Percentiles rank a stretch among this genome's conserved stretches.
Conservation (phyloP, 495 filamentous ascomycete species). For the Apodospora peruviana region DNA sequence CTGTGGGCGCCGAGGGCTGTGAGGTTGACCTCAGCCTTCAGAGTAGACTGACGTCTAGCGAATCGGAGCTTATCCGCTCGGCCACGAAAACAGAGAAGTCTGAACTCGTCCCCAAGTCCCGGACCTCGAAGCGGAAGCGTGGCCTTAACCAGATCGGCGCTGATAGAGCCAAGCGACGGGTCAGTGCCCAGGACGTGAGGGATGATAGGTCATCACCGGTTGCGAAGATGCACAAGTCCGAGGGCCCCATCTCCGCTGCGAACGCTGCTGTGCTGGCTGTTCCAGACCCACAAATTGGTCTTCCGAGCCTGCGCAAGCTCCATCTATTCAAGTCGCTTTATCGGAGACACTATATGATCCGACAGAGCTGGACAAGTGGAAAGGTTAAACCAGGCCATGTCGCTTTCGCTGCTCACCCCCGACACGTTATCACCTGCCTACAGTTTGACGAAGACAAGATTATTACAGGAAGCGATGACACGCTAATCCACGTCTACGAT, state of each 20-base stretch:
- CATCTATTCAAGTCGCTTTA: slow-evolving; percentile 97
- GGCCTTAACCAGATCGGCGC: slow-evolving; percentile 33
- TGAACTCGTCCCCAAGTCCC: slow-evolving; percentile 19
- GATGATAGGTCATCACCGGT: slow-evolving; percentile 30
- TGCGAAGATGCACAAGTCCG: slow-evolving; percentile 44
- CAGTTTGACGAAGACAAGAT: slow-evolving; percentile 98
- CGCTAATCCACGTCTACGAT: slow-evolving; percentile 96
- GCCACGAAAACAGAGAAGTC: slow-evolving; percentile 28
- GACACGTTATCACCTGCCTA: slow-evolving; percentile 95
- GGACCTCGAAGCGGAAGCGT: slow-evolving; percentile 39
- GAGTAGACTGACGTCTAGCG: slow-evolving; percentile 41
- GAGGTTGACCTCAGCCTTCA: slow-evolving; percentile 71
- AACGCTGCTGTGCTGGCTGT: slow-evolving; percentile 74
- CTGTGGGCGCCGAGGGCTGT: slow-evolving; percentile 63
- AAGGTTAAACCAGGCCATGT: slow-evolving; percentile 87
- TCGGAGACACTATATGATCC: slow-evolving; percentile 81
- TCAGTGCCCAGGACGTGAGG: slow-evolving; percentile 33
- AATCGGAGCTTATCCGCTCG: slow-evolving; percentile 38
- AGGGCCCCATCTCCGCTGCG: slow-evolving; percentile 83
- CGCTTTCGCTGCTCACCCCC: slow-evolving; percentile 90
- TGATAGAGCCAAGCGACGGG: slow-evolving; percentile 50
- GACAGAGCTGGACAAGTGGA: slow-evolving; percentile 82
- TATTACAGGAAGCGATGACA: slow-evolving; percentile 94
- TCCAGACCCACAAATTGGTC: slow-evolving; percentile 72
- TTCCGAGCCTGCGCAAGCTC: slow-evolving; percentile 70